phyloP scores from a whole-genome alignment of 2,329 filamentous ascomycete genomes.

The Plectosphaerella plurivora region DNA sequence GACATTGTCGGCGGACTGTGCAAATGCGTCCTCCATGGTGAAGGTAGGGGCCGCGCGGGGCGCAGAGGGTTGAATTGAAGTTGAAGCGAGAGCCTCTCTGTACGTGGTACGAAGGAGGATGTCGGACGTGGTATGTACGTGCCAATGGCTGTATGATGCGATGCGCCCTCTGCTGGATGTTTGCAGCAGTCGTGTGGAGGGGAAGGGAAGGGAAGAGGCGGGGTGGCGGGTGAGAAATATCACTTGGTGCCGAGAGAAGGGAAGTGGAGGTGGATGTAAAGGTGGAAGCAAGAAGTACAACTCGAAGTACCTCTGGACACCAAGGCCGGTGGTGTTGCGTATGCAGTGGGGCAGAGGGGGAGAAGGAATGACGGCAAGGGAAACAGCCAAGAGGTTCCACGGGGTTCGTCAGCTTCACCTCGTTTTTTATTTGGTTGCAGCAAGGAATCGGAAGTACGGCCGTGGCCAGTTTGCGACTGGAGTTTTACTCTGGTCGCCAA shows the following conservation, averaged over 20 bases:
- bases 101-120: neutral
- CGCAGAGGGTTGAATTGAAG: neutral
- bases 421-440: neutral
- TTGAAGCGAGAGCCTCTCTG: neutral
- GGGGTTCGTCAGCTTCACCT: conserved; percentile 3
- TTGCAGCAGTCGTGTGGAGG: neutral
- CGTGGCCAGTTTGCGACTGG: neutral
- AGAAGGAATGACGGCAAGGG: conserved; percentile 10
- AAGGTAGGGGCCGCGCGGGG: neutral
- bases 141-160: neutral
- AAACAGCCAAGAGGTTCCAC: conserved; percentile 11
- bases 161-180: neutral
- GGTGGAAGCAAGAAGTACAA: conserved; percentile 6
- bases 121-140: neutral
- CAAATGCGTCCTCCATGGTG: conserved; percentile 60
- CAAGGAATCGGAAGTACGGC: neutral
- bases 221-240: neutral
- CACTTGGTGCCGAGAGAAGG: neutral
- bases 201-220: neutral
- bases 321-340: conserved; percentile 3
- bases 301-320: conserved; percentile 6
- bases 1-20: conserved; percentile 53
- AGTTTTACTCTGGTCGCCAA: neutral
- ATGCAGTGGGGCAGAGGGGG: conserved; percentile 12
- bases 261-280: conserved; percentile 5